phyloP scores from a whole-genome alignment of 1,284 basidiomycete genomes.

The Trametes pubescens region DNA sequence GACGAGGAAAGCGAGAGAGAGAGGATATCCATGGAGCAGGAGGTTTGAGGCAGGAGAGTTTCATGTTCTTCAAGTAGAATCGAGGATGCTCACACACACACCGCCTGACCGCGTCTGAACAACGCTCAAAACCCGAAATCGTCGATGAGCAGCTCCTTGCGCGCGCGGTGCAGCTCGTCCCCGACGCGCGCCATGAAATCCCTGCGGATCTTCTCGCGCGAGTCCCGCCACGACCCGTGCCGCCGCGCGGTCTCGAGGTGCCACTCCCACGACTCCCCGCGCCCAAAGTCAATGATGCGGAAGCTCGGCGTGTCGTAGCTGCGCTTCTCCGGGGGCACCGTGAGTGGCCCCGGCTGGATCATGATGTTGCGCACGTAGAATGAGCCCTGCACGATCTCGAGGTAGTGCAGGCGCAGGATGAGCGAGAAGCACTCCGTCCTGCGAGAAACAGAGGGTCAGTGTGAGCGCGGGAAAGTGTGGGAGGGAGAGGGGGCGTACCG shows the following conservation, averaged over 20 bases:
- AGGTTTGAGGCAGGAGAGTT: too few species aligned
- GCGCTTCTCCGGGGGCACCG: slow-evolving; percentile 37
- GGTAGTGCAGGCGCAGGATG: slow-evolving; percentile 49
- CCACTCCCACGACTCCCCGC: slow-evolving; percentile 25
- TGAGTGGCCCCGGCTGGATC: slow-evolving; percentile 52
- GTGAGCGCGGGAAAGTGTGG: neutral
- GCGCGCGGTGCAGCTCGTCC: slow-evolving; percentile 17
- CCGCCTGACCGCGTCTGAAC: too few species aligned
- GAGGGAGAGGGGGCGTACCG: slow-evolving; percentile 36
- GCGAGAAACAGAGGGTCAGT: slow-evolving; percentile 1
- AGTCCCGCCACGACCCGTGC: neutral
- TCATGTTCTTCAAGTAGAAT: too few species aligned
- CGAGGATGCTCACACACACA: too few species aligned
- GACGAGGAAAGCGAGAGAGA: neutral
- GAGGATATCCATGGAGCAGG: neutral
- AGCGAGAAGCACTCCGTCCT: slow-evolving; percentile 51
- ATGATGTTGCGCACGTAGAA: slow-evolving; percentile 53
- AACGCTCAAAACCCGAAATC: slow-evolving; percentile 21
- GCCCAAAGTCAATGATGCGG: slow-evolving; percentile 61
- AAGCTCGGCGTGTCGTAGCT: slow-evolving; percentile 46
- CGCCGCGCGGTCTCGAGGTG: neutral
- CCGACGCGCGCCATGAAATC: slow-evolving; percentile 6
- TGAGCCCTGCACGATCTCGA: slow-evolving; percentile 51
- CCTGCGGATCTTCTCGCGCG: neutral
- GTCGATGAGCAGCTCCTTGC: slow-evolving; percentile 16